Conservation (phyloP, 495 filamentous ascomycete species). For the Daldinia concentrica region DNA sequence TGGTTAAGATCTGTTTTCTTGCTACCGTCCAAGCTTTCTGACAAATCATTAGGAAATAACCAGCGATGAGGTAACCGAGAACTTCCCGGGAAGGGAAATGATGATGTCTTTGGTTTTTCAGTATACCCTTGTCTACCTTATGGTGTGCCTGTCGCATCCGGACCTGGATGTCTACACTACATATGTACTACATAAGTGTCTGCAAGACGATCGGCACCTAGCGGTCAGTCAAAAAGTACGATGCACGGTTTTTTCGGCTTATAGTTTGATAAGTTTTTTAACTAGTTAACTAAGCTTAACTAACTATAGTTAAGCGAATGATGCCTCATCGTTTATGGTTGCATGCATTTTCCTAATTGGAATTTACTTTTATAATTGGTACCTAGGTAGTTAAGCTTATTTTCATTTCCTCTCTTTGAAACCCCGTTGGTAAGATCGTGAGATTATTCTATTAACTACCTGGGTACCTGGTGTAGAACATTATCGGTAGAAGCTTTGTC, state of each 20-base stretch:
- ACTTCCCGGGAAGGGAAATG: not conserved
- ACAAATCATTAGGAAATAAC: not conserved
- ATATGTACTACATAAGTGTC: not conserved
- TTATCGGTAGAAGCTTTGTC: not conserved
- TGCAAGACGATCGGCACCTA: not conserved
- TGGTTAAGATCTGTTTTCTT: not conserved
- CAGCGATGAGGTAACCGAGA: not conserved
- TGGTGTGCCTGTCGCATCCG: slow-evolving; percentile 2
- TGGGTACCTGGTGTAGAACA: not conserved
- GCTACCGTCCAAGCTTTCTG: not conserved
- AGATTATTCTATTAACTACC: not conserved
- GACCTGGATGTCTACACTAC: not conserved
- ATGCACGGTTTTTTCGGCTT: not conserved
- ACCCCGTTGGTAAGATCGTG: not conserved
- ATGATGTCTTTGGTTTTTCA: not conserved
- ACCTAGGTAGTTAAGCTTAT: not conserved
- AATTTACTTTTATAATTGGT: not conserved
- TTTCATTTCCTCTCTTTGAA: not conserved
- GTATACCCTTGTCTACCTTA: slow-evolving; percentile 10
- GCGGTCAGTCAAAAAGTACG: not conserved
- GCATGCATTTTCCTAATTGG: not conserved
- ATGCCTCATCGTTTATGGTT: not conserved
- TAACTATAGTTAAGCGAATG: not conserved
- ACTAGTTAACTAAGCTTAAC: too few species aligned
- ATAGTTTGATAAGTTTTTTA: not conserved